These are phyloP conservation scores for Fusarium sp. DNA, from an alignment of 2,329 filamentous ascomycete genomes.

Conservation along the genomic window DNA sequence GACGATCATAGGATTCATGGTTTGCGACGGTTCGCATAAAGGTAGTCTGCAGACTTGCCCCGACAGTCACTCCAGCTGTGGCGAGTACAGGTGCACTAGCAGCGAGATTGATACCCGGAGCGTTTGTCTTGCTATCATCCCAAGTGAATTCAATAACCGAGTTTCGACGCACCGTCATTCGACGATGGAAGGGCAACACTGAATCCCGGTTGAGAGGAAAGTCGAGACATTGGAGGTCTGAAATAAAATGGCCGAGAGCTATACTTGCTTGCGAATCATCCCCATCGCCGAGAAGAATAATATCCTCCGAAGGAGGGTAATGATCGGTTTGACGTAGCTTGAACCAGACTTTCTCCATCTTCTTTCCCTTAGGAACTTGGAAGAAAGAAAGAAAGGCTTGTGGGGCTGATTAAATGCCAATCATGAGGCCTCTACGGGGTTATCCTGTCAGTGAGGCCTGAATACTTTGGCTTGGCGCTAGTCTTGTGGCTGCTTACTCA, in stretches of 20 bases:
- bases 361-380: too few relatives aligned
- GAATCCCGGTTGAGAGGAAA: neutral
- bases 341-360: slow-evolving; percentile 9
- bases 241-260: neutral
- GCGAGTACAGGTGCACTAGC: accelerated
- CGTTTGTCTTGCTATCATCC: neutral
- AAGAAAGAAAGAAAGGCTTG: neutral
- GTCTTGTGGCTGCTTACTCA: too few relatives aligned
- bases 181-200: accelerated
- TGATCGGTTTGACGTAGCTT: neutral
- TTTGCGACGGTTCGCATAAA: neutral
- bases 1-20: neutral
- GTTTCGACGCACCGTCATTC: neutral
- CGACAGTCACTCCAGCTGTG: accelerated
- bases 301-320: accelerated
- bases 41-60: accelerated
- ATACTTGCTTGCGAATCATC: too few relatives aligned
- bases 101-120: accelerated
- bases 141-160: neutral
- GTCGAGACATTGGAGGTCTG: neutral
- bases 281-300: neutral
- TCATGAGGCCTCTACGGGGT: neutral
- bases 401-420: accelerated
- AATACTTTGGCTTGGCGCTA: too few relatives aligned
- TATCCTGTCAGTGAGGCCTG: too few relatives aligned